Evolutionary conservation across 805 yeast species (phyloP).

Genomic region (Cyberlindnera sargentensis): DNA sequence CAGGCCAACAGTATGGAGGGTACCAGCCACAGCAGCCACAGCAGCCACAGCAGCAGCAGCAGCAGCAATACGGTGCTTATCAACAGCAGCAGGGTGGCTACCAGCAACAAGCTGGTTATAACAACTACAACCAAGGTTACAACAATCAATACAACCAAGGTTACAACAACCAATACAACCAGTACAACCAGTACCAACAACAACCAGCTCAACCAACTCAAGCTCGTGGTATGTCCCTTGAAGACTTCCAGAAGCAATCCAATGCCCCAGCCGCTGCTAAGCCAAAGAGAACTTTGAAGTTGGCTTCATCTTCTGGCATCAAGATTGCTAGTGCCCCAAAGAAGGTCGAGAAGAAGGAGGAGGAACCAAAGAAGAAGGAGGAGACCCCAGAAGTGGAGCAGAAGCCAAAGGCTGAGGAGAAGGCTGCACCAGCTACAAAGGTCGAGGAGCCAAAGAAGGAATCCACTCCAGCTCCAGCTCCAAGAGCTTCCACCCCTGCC

Average conservation of each 20-base stretch:
- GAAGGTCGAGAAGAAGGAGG: slow-evolving; percentile 26
- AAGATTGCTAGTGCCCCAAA: slow-evolving; percentile 51
- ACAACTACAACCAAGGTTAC: slow-evolving; percentile 10
- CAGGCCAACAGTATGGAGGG: slow-evolving; percentile 28
- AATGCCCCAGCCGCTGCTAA: slow-evolving; percentile 21
- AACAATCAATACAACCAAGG: slow-evolving; percentile 11
- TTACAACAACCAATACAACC: slow-evolving; percentile 9
- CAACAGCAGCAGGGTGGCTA: slow-evolving; percentile 3
- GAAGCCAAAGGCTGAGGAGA: slow-evolving; percentile 22
- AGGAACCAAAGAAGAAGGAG: slow-evolving; percentile 15
- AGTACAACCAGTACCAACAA: slow-evolving; percentile 17
- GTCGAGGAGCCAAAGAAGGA: slow-evolving; percentile 11
- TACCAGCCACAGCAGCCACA: slow-evolving; percentile 16
- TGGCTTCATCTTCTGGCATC: slow-evolving; percentile 58
- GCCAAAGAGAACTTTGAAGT: slow-evolving; percentile 58
- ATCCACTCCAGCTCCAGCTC: slow-evolving; percentile 9
- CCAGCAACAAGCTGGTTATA: slow-evolving; percentile 4
- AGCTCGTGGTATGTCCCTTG: slow-evolving; percentile 62
- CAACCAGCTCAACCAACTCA: slow-evolving; percentile 24
- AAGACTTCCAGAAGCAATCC: slow-evolving; percentile 67
- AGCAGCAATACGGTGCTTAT: slow-evolving; percentile 5
- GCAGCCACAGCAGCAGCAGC: slow-evolving; percentile 12
- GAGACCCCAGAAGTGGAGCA: slow-evolving; percentile 18
- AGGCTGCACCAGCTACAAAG: slow-evolving; percentile 16
- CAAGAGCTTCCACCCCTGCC: slow-evolving; percentile 17